Conservation (phyloP, 169 alveolate species). For the Theileria annulata region DNA sequence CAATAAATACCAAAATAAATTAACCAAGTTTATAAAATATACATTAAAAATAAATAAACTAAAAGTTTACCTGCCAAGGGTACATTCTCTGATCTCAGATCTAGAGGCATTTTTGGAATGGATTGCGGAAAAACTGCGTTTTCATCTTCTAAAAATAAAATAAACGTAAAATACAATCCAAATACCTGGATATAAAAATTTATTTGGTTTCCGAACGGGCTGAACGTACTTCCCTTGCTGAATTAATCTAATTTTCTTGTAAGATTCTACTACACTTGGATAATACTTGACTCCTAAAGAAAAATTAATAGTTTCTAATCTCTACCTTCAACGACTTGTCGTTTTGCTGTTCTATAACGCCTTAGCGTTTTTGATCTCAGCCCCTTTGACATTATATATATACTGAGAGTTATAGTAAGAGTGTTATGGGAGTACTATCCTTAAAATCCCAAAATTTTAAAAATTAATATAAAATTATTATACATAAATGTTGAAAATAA, state of each 20-base stretch:
- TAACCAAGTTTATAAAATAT: too few species aligned
- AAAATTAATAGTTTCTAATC: not conserved
- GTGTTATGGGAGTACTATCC: not conserved
- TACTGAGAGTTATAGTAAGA: not conserved
- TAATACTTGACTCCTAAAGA: slow-evolving; percentile 31
- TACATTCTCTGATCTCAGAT: slow-evolving; percentile 76
- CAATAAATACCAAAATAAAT: too few species aligned
- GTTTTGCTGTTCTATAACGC: slow-evolving; percentile 77
- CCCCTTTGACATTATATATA: slow-evolving; percentile 76
- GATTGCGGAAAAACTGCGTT: slow-evolving; percentile 60
- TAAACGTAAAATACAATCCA: not conserved
- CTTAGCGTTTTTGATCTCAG: slow-evolving; percentile 76
- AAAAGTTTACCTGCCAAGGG: slow-evolving; percentile 74
- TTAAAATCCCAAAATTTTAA: slow-evolving; percentile 7
- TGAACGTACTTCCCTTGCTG: slow-evolving; percentile 61
- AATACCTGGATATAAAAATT: slow-evolving; percentile 77
- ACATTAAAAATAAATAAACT: too few species aligned
- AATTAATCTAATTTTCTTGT: slow-evolving; percentile 47
- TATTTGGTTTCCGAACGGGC: slow-evolving; percentile 66
- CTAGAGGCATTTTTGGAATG: slow-evolving; percentile 72
- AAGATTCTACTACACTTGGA: slow-evolving; percentile 40
- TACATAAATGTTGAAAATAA: slow-evolving; percentile 1
- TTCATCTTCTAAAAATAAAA: slow-evolving; percentile 31
- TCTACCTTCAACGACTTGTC: slow-evolving; percentile 74
- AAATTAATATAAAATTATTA: not conserved